Evolutionary conservation across 2,329 filamentous ascomycete genomes (phyloP).

Genomic region (Monosporascus ibericus): DNA sequence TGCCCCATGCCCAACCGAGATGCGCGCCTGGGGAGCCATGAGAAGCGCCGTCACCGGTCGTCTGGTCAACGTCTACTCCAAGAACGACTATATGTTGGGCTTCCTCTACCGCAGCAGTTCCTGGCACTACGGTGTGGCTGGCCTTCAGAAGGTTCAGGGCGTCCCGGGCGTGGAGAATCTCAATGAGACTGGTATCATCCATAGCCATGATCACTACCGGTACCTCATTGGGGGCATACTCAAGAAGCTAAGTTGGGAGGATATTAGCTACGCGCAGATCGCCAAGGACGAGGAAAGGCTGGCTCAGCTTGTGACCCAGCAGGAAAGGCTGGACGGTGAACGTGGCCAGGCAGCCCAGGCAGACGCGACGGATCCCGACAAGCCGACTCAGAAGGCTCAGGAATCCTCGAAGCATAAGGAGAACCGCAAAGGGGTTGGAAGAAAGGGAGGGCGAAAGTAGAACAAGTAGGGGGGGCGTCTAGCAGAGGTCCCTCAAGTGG

Average conservation of each 20-base stretch:
- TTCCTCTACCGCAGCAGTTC: conserved; percentile 82
- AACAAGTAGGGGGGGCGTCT: not conserved
- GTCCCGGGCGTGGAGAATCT: conserved; percentile 63
- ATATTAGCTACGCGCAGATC: conserved; percentile 42
- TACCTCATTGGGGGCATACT: conserved; percentile 62
- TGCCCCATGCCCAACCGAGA: conserved; percentile 67
- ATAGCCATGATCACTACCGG: conserved; percentile 65
- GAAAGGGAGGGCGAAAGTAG: not conserved
- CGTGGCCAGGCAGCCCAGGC: conserved; percentile 1
- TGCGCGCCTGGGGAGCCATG: conserved; percentile 68
- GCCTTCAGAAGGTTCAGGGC: conserved; percentile 67
- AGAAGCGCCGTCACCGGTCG: conserved; percentile 74
- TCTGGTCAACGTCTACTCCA: conserved; percentile 85
- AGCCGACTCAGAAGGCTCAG: not conserved
- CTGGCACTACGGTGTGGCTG: conserved; percentile 77
- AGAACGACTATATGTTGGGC: conserved; percentile 80
- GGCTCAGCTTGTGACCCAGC: conserved; percentile 18
- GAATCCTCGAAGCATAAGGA: conserved; percentile 2
- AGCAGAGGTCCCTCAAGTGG: conserved; percentile 1
- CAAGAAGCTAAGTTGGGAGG: conserved; percentile 62
- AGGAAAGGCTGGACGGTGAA: conserved; percentile 9
- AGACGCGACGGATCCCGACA: not conserved
- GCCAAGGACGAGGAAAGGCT: conserved; percentile 25
- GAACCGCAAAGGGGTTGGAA: not conserved
- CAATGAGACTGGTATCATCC: conserved; percentile 58